A percentile compares a stretch with the other conserved stretches of the same genome.
Conservation (phyloP, 73 alveolate genomes). For the Tetrahymena malaccensis region DNA sequence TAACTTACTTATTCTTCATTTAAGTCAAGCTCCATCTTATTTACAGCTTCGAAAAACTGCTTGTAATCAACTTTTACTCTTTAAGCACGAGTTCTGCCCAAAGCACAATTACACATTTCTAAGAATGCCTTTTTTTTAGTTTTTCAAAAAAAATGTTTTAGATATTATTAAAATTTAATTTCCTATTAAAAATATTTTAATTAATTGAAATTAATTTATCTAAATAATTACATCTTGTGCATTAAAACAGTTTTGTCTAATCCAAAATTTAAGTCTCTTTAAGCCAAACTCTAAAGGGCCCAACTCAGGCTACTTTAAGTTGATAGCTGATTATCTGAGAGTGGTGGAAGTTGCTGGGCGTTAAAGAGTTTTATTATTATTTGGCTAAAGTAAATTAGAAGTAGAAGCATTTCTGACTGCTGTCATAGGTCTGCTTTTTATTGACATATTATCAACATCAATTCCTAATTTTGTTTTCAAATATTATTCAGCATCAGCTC, state of each 20-base stretch:
- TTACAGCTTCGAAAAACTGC: constrained; percentile 16
- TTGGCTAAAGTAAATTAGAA: not conserved
- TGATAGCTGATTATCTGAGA: not conserved
- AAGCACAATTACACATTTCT: constrained; percentile 29
- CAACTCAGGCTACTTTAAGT: not conserved
- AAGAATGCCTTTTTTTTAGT: constrained; percentile 1
- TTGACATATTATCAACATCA: constrained; percentile 8
- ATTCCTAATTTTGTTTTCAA: constrained; percentile 10
- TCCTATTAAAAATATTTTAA: not conserved
- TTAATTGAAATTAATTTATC: not conserved
- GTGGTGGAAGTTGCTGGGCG: not conserved
- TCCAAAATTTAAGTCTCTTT: constrained; percentile 24
- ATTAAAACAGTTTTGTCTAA: constrained; percentile 25
- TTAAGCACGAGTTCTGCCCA: constrained; percentile 39
- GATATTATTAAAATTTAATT: too few species aligned
- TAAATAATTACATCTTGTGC: constrained; percentile 9
- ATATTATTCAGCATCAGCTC: constrained; percentile 23
- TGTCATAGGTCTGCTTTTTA: not conserved
- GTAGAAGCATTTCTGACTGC: not conserved
- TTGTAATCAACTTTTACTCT: constrained; percentile 19
- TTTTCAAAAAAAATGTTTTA: too few species aligned
- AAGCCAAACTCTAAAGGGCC: constrained; percentile 7
- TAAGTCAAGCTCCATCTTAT: constrained; percentile 7
- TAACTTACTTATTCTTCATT: constrained; percentile 7
- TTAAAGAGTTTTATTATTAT: not conserved